Percentiles rank a stretch among this genome's conserved stretches.
Conservation (phyloP, 2,329 filamentous ascomycete genomes). For the Penicillium sclerotigenum region DNA sequence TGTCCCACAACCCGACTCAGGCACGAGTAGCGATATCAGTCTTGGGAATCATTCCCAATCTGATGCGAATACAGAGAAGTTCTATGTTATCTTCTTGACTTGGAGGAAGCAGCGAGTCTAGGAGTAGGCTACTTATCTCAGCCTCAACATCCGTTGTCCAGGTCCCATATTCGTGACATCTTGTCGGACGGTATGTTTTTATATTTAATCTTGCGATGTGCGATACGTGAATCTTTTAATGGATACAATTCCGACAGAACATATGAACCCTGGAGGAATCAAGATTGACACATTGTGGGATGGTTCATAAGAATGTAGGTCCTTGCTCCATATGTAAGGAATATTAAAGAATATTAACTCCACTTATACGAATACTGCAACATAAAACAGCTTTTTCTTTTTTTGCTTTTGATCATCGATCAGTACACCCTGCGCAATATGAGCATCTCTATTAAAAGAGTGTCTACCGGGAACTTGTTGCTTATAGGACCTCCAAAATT, state of each 20-base stretch:
- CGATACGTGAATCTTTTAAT: neutral
- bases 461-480: no score
- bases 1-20: neutral
- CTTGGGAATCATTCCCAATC: neutral
- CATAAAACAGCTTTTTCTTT: no score
- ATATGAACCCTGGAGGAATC: neutral
- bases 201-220: neutral
- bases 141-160: neutral
- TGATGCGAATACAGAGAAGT: neutral
- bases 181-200: neutral
- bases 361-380: no score
- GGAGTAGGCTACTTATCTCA: neutral
- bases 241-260: neutral
- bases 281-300: neutral
- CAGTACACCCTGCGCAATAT: no score
- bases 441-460: no score
- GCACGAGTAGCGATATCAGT: no score
- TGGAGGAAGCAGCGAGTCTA: neutral
- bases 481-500: no score
- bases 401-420: no score
- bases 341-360: no score
- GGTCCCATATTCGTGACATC: neutral
- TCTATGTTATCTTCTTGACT: constrained; percentile 1
- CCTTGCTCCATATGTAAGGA: neutral
- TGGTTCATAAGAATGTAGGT: neutral